Base-by-base conservation (phyloP, 129 eudicot species). In the Apium graveolens region DNA sequence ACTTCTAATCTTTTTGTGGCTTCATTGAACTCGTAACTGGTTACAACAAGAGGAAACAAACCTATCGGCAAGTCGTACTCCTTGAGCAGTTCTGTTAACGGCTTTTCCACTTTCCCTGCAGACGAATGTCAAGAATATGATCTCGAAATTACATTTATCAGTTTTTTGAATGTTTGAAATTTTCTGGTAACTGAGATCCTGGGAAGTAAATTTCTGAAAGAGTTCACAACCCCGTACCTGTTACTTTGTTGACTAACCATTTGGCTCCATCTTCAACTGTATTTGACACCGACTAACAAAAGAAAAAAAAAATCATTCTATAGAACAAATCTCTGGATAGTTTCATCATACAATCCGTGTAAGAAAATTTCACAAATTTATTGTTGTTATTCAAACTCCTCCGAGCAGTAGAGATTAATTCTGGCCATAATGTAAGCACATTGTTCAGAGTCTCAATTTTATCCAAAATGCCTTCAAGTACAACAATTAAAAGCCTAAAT, bases 191-290 rank as follows among this genome's bases (percentile, higher is more conserved):
- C 37, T 51, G 60, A 51, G 24, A 57, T 57, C 27, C 35, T 31
- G 39, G 71, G 5, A 63, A 65, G 20, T 1, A 29, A 34, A 66
- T 34, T 3, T 66, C 39, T 27, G 41, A 29, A 63, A 1, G 9
- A 26, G 39, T 21, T n/a, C 72, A n/a, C 35, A 17, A n/a, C 11
- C 11, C 13, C 34, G 20, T 81, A 91, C 97, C 97, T 91, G 86
- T 91, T 83, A 93, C 77, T 87, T 93, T 93, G 88, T 86, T 86
- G 76, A 91, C 91, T 27, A 93, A 45, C 98, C 97, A 91, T 63
- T 86, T 86, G 49, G 98, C 86, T 69, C 98, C 92, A 55, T 90
- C 94, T 34, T 88, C 92, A 79, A 93, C 89, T 81, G 95, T 91
- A 84, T 83, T 89, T 35, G 89, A 86, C 81, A 93, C 69, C 42